phyloP scores from a whole-genome alignment of 2,329 filamentous ascomycete genomes.

The Venturia pyrina region DNA sequence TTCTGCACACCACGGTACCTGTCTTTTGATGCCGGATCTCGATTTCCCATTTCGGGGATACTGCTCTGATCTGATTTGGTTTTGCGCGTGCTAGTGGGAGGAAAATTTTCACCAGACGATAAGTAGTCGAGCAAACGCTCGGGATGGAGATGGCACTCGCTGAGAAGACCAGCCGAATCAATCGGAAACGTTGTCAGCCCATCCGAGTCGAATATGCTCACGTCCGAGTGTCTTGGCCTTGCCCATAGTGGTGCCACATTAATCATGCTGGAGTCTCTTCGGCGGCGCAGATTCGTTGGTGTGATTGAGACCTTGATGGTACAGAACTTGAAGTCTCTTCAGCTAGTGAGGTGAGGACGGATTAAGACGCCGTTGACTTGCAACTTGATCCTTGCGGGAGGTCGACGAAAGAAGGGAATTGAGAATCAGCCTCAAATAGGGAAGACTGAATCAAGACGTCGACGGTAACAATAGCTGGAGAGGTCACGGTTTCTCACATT shows the following conservation, averaged over 20 bases:
- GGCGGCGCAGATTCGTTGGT: background rate
- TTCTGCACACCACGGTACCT: no score
- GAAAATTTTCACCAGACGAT: background rate
- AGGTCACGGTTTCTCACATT: background rate
- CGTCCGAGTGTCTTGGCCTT: background rate
- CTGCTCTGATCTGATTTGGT: background rate
- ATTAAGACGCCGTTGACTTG: background rate
- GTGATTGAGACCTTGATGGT: background rate
- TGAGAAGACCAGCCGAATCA: background rate
- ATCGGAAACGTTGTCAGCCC: background rate
- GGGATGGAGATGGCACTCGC: background rate
- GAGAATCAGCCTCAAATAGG: background rate
- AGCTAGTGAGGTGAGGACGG: background rate
- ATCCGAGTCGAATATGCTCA: background rate
- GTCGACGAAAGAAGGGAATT: background rate
- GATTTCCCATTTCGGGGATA: background rate
- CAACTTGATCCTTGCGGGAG: background rate
- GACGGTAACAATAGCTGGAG: background rate
- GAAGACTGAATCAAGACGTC: background rate
- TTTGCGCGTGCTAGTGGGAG: background rate
- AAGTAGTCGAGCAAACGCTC: no score
- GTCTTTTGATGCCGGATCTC: background rate
- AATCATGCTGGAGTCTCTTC: background rate
- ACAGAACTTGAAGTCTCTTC: background rate
- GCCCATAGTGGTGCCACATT: background rate